phyloP scores from a whole-genome alignment of 2,329 filamentous ascomycete species.

The Biscogniauxia marginata region DNA sequence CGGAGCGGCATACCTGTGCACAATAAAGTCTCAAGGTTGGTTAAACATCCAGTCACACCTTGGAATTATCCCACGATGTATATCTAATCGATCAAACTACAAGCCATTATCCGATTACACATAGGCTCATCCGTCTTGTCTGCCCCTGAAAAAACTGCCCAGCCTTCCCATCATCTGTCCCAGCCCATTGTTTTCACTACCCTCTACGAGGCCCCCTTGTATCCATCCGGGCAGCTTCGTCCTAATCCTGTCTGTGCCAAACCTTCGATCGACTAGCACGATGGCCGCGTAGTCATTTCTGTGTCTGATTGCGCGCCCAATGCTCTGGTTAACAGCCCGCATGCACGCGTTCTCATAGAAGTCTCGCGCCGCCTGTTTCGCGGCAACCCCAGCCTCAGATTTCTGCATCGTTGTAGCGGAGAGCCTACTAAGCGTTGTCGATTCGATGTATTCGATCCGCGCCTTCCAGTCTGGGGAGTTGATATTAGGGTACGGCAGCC shows the following conservation, averaged over 20 bases:
- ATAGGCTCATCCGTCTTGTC: slow-evolving; percentile 37
- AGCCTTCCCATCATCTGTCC: slow-evolving; percentile 59
- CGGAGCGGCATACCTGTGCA: too few species aligned
- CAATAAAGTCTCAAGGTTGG: too few species aligned
- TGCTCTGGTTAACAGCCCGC: slow-evolving; percentile 95
- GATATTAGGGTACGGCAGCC: slow-evolving; percentile 89
- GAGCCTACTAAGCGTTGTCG: slow-evolving; percentile 46
- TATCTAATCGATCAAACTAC: slow-evolving; percentile 3
- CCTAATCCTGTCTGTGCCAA: slow-evolving; percentile 69
- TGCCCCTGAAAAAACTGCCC: slow-evolving; percentile 57
- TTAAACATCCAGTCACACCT: too few species aligned
- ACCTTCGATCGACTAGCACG: slow-evolving; percentile 78
- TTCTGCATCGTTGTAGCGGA: slow-evolving; percentile 19
- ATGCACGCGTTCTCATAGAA: slow-evolving; percentile 96
- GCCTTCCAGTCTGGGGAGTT: slow-evolving; percentile 90
- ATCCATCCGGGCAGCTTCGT: slow-evolving; percentile 90
- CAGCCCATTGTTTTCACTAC: slow-evolving; percentile 50
- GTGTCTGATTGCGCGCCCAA: slow-evolving; percentile 89
- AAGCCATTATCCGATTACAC: background rate
- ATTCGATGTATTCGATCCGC: slow-evolving; percentile 82
- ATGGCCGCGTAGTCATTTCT: slow-evolving; percentile 87
- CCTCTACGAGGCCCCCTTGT: slow-evolving; percentile 59
- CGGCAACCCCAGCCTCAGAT: slow-evolving; percentile 34
- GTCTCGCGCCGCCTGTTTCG: slow-evolving; percentile 64
- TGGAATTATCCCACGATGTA: too few species aligned